Base-by-base conservation (phyloP, 495 filamentous ascomycete genomes). In the Amphirosellinia nigrospora region DNA sequence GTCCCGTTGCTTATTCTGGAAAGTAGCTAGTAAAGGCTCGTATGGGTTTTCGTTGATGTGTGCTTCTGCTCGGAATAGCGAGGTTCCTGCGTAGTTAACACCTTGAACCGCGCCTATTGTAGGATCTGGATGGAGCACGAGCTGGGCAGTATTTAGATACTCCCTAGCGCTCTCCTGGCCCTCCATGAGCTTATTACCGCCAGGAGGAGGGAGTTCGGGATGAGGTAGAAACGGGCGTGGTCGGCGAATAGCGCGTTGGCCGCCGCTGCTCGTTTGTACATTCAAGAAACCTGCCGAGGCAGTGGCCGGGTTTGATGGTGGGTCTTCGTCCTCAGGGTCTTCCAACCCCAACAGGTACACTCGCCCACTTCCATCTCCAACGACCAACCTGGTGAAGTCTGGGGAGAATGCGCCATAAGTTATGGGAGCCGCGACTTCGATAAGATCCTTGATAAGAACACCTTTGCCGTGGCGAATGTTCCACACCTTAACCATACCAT, bases 401-500 rank as follows among this genome's bases (percentile, higher is more conserved):
- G 88, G 85, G 0, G 89, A 93, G 68, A 95, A 94, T 3, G 89
- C 85, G 11, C 92, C 94, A 56, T 79, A 86, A 50, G 89, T 88
- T 52, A 92, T 81, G 0, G 87, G 86, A 0, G 82, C 84, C 1
- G 83, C 75, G 8, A 83, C 75, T 66, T 82, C 78, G 2, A 87
- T 75, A 0, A 88, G 75, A 52, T 94, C 86, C 30, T 86, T 79
- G n/a, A 97, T 83, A 36, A 91, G 84, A 3, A 90, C 84, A 26
- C 86, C 85, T 53, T 83, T 83, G 2, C 71, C 70, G 1, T 80
- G 78, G 23, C 82, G 81, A 26, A 96, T 83, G 75, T 98, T 89
- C 96, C 96, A 99, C 23, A 89, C 86, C 66, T 94, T 97, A 8
- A 99, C 84, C 0, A 91, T 82, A 1, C 96, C 95, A 75, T 99